phyloP scores from a whole-genome alignment of 176 grass and related monocot genomes.

The Phyllostachys edulis region DNA sequence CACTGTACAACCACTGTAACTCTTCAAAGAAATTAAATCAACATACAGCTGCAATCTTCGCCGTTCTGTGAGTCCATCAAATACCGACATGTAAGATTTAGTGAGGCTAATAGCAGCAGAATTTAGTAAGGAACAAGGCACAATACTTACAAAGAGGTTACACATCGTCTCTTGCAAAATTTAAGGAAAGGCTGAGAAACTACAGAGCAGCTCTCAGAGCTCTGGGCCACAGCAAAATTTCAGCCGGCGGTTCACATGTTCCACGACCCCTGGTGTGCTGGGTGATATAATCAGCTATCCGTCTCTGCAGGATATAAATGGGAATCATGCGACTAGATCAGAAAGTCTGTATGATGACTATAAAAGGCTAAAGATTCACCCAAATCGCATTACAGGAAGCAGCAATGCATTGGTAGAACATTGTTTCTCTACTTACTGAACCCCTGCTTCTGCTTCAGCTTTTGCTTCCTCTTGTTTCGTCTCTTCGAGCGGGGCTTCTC shows the following conservation, averaged over 20 bases:
- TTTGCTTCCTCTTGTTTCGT: conserved; percentile 43
- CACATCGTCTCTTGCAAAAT: conserved; percentile 23
- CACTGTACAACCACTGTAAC: conserved; percentile 7
- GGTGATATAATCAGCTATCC: conserved; percentile 9
- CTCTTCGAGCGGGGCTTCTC: conserved; percentile 36
- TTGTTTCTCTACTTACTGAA: conserved; percentile 37
- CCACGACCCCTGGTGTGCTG: not conserved
- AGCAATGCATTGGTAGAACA: not conserved
- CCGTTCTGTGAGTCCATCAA: not conserved
- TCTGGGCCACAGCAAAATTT: conserved; percentile 12
- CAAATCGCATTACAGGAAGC: not conserved
- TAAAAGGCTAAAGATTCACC: not conserved
- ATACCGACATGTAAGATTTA: not conserved
- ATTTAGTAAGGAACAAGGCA: conserved; percentile 2
- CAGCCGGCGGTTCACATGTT: conserved; percentile 1
- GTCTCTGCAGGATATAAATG: conserved; percentile 25
- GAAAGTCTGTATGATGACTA: not conserved
- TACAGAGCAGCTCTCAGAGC: conserved; percentile 23
- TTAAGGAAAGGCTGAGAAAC: not conserved
- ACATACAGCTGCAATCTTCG: not conserved
- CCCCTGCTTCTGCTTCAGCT: conserved; percentile 45
- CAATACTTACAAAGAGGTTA: conserved; percentile 16
- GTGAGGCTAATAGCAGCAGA: not conserved
- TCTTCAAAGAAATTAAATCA: not conserved
- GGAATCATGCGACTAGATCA: not conserved